Base-by-base conservation (phyloP, 768 basidiomycete genomes). In the Lactifluus volemus region DNA sequence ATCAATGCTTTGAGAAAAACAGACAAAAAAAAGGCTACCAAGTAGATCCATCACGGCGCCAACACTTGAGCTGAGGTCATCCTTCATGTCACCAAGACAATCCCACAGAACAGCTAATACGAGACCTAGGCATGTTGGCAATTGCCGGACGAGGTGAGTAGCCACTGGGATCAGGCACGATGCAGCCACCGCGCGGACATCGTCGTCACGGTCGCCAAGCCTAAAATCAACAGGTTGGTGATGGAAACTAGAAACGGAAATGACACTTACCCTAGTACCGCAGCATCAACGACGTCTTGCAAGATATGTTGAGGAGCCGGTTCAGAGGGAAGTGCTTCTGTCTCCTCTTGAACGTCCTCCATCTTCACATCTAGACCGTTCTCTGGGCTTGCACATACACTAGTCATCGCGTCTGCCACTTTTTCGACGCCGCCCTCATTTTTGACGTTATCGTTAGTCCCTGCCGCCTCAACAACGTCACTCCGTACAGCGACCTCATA, bases 11-110 rank as follows among this genome's bases (percentile, higher is more conserved):
- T 50, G 38, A 58, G 42, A 15, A 11, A 4, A 19, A 19, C 15
- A n/a, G 45, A 49, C 54, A 41, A 15, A 29, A 19, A 25, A 14
- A 58, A 30, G 9, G 50, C n/a, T 30, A 93, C 94, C 90, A n/a
- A 99, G 76, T 2, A 99, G 78, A 70, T 97, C 94, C 97, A 99
- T 98, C 29, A 98, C 93, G 10, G 91, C 88, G 44, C 94, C 94
- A 42, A 97, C 92, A 61, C 95, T 98, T 54, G 93, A 98, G 65
- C 93, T 92, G 3, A 99, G 74, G 67, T 99, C 97, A 71, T 99
- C 97, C 70, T 93, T 95, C 83, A 96, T 92, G 67, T 92, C 89
- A 29, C 82, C 82, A 41, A 99, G 74, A 68, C 95, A 98, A 62
- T 80, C 81, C 94, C 96, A 98, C 7, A 99, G 75, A 2, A 97